These are phyloP conservation scores for Heritiera littoralis DNA, from an alignment of 345 rosid species.

Conservation along the genomic window DNA sequence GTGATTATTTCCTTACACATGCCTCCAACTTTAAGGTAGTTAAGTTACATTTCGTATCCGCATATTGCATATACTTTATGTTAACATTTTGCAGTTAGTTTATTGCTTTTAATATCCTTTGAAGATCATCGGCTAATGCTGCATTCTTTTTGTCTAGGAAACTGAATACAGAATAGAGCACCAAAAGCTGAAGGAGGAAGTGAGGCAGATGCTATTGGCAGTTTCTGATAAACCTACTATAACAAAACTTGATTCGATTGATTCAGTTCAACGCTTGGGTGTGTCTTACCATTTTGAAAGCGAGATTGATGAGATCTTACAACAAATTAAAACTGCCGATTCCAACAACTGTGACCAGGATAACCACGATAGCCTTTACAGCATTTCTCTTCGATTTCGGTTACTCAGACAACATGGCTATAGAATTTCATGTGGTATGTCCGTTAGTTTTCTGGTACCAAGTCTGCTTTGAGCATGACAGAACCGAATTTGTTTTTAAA, in stretches of 20 bases:
- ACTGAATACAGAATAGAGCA: conserved; percentile 1
- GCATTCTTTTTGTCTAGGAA: background rate
- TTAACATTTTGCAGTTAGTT: background rate
- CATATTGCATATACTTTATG: background rate
- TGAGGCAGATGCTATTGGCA: conserved; percentile 18
- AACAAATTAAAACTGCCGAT: background rate
- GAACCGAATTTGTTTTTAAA: no score
- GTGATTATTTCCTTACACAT: conserved; percentile 2
- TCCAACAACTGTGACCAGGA: background rate
- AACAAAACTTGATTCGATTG: conserved; percentile 28
- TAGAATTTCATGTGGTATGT: conserved; percentile 30
- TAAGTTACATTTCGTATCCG: background rate
- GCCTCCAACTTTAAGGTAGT: background rate
- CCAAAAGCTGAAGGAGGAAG: conserved; percentile 27
- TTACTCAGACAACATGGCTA: conserved; percentile 39
- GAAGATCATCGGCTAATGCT: no score
- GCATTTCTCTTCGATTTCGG: conserved; percentile 35
- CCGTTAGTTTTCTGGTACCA: no score
- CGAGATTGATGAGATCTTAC: conserved; percentile 35
- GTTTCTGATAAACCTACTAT: background rate
- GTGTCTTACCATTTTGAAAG: conserved; percentile 43
- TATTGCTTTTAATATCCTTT: background rate
- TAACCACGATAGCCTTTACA: conserved; percentile 23
- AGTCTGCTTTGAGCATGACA: no score
- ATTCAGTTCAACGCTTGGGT: conserved; percentile 45